Conservation (phyloP, 2,329 filamentous ascomycete species). For the Fusarium anthophilum region DNA sequence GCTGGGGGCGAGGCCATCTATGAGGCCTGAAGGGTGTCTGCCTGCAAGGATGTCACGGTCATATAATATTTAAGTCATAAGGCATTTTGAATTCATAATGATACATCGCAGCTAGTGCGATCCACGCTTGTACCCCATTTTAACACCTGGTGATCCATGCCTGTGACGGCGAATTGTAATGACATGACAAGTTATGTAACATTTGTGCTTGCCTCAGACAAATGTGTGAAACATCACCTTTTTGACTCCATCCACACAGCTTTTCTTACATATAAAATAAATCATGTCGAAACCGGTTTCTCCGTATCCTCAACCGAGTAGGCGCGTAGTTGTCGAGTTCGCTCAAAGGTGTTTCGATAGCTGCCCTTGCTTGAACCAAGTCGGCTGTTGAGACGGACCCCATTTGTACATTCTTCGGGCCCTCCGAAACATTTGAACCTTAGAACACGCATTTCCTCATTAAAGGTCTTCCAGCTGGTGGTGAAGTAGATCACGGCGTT, state of each 20-base stretch:
- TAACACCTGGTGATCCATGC: not conserved
- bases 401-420: slow-evolving; percentile 7
- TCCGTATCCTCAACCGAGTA: not conserved
- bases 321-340: slow-evolving; percentile 9
- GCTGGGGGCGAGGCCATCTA: slow-evolving; percentile 61
- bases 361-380: slow-evolving; percentile 34
- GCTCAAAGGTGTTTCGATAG: slow-evolving; percentile 37
- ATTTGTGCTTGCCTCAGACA: not conserved
- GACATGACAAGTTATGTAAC: not conserved
- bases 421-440: slow-evolving; percentile 21
- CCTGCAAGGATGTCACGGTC: not conserved
- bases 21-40: slow-evolving; percentile 16
- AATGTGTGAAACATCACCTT: not conserved
- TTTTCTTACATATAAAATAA: not conserved
- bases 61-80: not conserved
- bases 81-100: not conserved
- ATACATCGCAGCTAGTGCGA: not conserved
- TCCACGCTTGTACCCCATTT: not conserved
- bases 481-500: slow-evolving; percentile 80
- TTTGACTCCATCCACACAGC: not conserved
- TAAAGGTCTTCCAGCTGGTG: slow-evolving; percentile 62
- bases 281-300: not conserved
- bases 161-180: not conserved
- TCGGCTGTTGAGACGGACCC: slow-evolving; percentile 43
- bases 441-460: slow-evolving; percentile 38